phyloP scores from a whole-genome alignment of 1,284 basidiomycete genomes.

The Moniliophthora roreri region DNA sequence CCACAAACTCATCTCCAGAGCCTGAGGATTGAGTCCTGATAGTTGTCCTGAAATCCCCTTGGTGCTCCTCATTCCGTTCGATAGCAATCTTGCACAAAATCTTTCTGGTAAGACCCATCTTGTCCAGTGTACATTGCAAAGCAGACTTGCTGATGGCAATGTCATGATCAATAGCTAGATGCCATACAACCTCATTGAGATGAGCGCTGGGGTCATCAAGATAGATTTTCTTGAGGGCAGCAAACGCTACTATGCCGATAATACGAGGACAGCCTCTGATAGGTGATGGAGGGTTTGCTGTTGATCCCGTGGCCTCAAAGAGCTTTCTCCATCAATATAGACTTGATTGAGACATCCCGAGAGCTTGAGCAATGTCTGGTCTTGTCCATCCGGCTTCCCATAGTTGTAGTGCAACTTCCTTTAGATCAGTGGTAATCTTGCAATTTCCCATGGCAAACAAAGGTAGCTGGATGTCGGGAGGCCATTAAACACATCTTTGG shows the following conservation, averaged over 20 bases:
- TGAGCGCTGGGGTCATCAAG: conserved; percentile 10
- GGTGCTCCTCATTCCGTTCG: no score
- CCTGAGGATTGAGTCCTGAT: conserved; percentile 3
- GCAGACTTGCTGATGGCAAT: conserved; percentile 12
- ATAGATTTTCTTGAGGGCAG: conserved; percentile 8
- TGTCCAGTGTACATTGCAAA: conserved; percentile 7
- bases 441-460: no score
- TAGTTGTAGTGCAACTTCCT: no score
- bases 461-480: no score
- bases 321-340: conserved; percentile 21
- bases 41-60: not conserved
- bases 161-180: conserved; percentile 16
- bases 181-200: conserved; percentile 14
- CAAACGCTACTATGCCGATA: conserved; percentile 9
- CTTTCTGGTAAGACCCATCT: conserved; percentile 14
- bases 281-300: conserved; percentile 7
- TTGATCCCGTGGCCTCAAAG: conserved; percentile 14
- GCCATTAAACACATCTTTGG: no score
- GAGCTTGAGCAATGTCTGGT: conserved; percentile 14
- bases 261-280: conserved; percentile 11
- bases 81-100: conserved; percentile 15
- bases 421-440: no score
- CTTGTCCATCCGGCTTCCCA: no score
- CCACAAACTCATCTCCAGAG: conserved; percentile 6
- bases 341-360: conserved; percentile 21